These are phyloP conservation scores for Aspergillus asperescens DNA, from an alignment of 495 filamentous ascomycete species.

Conservation along the genomic window DNA sequence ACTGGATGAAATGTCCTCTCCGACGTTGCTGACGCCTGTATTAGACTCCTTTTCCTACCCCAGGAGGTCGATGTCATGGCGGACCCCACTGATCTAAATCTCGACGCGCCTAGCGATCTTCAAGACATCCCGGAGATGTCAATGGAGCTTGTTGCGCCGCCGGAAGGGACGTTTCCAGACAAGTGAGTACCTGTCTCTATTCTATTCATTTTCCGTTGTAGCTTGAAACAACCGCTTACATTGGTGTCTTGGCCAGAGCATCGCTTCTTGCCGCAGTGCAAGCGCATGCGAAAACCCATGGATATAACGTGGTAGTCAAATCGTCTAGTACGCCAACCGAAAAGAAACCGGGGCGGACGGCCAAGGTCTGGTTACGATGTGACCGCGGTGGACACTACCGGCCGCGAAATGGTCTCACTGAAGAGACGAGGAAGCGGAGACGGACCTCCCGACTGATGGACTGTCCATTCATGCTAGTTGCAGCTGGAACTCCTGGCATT, in stretches of 20 bases:
- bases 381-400: slow-evolving; percentile 49
- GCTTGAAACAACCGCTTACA: slow-evolving; percentile 3
- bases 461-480: slow-evolving; percentile 46
- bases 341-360: slow-evolving; percentile 45
- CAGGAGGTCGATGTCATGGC: slow-evolving; percentile 30
- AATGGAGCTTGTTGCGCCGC: slow-evolving; percentile 41
- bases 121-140: slow-evolving; percentile 45
- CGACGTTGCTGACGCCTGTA: slow-evolving; percentile 18
- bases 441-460: slow-evolving; percentile 46
- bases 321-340: slow-evolving; percentile 45
- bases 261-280: slow-evolving; percentile 42
- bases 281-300: slow-evolving; percentile 41
- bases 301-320: slow-evolving; percentile 47
- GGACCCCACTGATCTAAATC: slow-evolving; percentile 41
- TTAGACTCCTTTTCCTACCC: slow-evolving; percentile 11
- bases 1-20: background rate
- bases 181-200: slow-evolving; percentile 28
- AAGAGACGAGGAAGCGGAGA: slow-evolving; percentile 44
- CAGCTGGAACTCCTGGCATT: slow-evolving; percentile 41
- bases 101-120: slow-evolving; percentile 46
- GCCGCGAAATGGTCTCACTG: slow-evolving; percentile 45
- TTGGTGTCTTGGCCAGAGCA: slow-evolving; percentile 10
- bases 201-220: background rate
- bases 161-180: slow-evolving; percentile 44
- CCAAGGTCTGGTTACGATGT: slow-evolving; percentile 46